Evolutionary conservation across 2,329 filamentous ascomycete genomes (phyloP).

Genomic region (Byssothecium circinans): DNA sequence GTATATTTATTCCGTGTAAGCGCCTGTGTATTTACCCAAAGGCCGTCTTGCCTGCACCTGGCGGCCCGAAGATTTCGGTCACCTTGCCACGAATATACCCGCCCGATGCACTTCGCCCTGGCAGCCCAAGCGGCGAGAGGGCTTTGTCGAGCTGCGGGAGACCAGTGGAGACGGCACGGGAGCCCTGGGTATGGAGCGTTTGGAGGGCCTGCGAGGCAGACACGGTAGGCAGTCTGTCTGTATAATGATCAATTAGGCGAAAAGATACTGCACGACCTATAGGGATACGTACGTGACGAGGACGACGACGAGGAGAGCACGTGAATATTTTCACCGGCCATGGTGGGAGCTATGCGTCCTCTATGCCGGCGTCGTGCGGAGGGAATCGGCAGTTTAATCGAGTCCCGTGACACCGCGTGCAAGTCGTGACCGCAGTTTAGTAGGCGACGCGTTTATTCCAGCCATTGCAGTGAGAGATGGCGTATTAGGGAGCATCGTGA

Average conservation of each 20-base stretch:
- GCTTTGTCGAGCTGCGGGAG: conserved; percentile 52
- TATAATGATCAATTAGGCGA: conserved; percentile 17
- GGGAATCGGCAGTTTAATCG: conserved; percentile 4
- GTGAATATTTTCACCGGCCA: conserved; percentile 33
- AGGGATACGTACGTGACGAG: conserved; percentile 41
- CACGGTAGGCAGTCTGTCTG: conserved; percentile 76
- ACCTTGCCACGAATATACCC: conserved; percentile 77
- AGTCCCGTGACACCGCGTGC: conserved; percentile 26
- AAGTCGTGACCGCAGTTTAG: conserved; percentile 9
- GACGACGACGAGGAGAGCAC: conserved; percentile 35
- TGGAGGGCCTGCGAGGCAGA: conserved; percentile 73
- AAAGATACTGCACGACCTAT: not conserved
- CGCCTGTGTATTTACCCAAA: conserved; percentile 64
- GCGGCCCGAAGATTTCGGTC: conserved; percentile 85
- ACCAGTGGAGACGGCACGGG: conserved; percentile 52
- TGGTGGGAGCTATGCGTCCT: conserved; percentile 15
- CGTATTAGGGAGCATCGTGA: conserved; percentile 5
- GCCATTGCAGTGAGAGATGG: conserved; percentile 1
- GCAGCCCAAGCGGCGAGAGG: conserved; percentile 32
- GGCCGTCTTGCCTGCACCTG: conserved; percentile 81
- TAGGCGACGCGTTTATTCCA: conserved; percentile 18
- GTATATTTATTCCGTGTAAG: conserved; percentile 15
- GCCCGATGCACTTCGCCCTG: conserved; percentile 25
- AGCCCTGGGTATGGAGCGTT: conserved; percentile 56
- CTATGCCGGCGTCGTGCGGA: conserved; percentile 1